Conservation (phyloP, 768 basidiomycete genomes). For the Rhizopogon sp. region DNA sequence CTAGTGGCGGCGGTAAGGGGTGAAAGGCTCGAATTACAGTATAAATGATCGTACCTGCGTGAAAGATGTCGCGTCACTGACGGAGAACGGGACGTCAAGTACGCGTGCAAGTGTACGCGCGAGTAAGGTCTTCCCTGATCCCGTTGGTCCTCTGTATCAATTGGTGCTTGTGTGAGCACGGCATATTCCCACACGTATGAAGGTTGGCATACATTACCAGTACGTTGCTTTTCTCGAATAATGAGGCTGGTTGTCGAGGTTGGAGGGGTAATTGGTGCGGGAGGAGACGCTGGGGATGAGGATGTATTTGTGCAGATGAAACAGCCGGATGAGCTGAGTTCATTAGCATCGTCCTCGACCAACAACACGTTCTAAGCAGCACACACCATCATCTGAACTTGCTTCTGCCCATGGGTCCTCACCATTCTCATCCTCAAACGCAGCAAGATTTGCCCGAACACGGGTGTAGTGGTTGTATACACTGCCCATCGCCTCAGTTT, state of each 20-base stretch:
- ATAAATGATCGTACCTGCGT: constrained; percentile 59
- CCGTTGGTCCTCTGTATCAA: constrained; percentile 67
- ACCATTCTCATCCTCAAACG: constrained; percentile 35
- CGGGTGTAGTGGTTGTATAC: constrained; percentile 96
- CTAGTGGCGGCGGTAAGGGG: constrained; percentile 29
- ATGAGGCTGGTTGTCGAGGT: constrained; percentile 40
- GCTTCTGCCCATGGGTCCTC: constrained; percentile 23
- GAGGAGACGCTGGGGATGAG: constrained; percentile 41
- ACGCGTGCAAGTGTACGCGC: constrained; percentile 89
- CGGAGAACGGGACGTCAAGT: constrained; percentile 91
- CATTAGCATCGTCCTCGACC: constrained; percentile 1
- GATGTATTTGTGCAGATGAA: constrained; percentile 56
- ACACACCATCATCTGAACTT: constrained; percentile 25
- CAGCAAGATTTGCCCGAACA: constrained; percentile 63
- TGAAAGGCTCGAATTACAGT: background rate
- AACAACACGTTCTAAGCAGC: background rate
- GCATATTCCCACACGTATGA: constrained; percentile 2
- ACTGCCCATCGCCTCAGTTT: constrained; percentile 32
- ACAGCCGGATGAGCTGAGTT: constrained; percentile 35
- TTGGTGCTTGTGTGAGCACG: constrained; percentile 3
- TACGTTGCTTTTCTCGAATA: constrained; percentile 96
- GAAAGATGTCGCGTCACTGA: constrained; percentile 90
- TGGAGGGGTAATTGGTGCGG: constrained; percentile 32
- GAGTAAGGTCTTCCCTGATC: constrained; percentile 86
- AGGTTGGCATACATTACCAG: constrained; percentile 69